Evolutionary conservation across 257 asterid species (phyloP).

Genomic region (Solanum virginianum): DNA sequence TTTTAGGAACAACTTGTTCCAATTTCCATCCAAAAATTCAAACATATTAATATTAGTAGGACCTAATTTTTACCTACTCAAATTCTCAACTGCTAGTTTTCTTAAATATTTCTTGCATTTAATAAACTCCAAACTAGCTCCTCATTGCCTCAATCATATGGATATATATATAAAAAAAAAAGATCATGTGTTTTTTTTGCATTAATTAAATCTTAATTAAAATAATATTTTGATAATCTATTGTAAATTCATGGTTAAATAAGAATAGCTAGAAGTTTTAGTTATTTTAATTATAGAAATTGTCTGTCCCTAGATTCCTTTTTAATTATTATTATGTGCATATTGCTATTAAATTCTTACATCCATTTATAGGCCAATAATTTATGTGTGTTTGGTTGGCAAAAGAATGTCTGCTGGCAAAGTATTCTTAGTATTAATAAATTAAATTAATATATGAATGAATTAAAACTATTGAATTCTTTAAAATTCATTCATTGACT

Average conservation of each 20-base stretch:
- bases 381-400: neutral
- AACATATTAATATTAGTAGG: neutral
- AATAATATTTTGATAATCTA: neutral
- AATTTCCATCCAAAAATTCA: neutral
- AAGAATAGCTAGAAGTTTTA: neutral
- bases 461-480: neutral
- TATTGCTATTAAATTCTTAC: neutral
- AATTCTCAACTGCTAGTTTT: neutral
- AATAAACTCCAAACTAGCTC: neutral
- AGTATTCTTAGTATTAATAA: neutral
- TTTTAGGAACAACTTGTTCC: neutral
- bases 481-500: neutral
- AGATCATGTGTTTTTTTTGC: neutral
- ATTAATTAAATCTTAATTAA: neutral
- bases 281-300: neutral
- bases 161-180: neutral
- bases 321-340: neutral
- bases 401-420: neutral
- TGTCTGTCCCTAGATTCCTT: neutral
- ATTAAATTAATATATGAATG: neutral
- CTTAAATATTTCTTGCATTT: neutral
- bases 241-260: neutral
- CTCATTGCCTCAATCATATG: neutral
- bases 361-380: neutral
- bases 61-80: neutral